Percentiles rank a stretch among this genome's conserved stretches.
These are phyloP conservation scores for Lodderomyces orthopsilosis DNA, from an alignment of 1,139 yeast genomes.

Conservation along the genomic window DNA sequence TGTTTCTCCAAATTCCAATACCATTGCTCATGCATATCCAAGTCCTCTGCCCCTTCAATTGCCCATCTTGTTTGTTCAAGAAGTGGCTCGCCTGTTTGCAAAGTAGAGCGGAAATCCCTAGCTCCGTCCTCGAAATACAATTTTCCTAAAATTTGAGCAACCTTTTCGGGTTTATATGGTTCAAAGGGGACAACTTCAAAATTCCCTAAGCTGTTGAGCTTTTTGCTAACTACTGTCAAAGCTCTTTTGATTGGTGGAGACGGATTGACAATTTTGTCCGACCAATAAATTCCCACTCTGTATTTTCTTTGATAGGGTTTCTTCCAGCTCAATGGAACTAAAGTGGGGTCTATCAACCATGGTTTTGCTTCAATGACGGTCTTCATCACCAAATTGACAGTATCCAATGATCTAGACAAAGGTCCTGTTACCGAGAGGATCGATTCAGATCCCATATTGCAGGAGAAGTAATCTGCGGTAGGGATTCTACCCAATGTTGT, in stretches of 20 bases:
- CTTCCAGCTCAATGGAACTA: slow-evolving; percentile 18
- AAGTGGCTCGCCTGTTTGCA: slow-evolving; percentile 20
- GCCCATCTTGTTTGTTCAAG: slow-evolving; percentile 21
- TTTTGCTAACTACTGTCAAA: slow-evolving; percentile 17
- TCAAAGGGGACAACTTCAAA: slow-evolving; percentile 18
- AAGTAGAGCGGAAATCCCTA: slow-evolving; percentile 18
- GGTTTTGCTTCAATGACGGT: slow-evolving; percentile 24
- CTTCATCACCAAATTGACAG: slow-evolving; percentile 26
- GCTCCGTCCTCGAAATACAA: slow-evolving; percentile 25
- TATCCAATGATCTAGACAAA: slow-evolving; percentile 31
- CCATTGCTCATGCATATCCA: slow-evolving; percentile 18
- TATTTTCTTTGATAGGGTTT: slow-evolving; percentile 14
- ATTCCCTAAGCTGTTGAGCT: slow-evolving; percentile 12
- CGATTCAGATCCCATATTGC: slow-evolving; percentile 30
- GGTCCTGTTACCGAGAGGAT: slow-evolving; percentile 49
- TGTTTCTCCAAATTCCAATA: slow-evolving; percentile 21
- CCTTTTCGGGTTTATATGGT: slow-evolving; percentile 18
- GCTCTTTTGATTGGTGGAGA: slow-evolving; percentile 25
- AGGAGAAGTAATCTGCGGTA: slow-evolving; percentile 19
- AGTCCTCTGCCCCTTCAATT: slow-evolving; percentile 14
- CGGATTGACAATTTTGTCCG: slow-evolving; percentile 20
- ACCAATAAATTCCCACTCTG: slow-evolving; percentile 17
- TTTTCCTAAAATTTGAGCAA: slow-evolving; percentile 15
- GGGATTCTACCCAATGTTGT: slow-evolving; percentile 22
- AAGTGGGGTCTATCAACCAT: slow-evolving; percentile 20